Evolutionary conservation across 768 basidiomycete species (phyloP), one percentile per base, ranked within the genome.

Genomic region (Rhizopogon rudus): DNA sequence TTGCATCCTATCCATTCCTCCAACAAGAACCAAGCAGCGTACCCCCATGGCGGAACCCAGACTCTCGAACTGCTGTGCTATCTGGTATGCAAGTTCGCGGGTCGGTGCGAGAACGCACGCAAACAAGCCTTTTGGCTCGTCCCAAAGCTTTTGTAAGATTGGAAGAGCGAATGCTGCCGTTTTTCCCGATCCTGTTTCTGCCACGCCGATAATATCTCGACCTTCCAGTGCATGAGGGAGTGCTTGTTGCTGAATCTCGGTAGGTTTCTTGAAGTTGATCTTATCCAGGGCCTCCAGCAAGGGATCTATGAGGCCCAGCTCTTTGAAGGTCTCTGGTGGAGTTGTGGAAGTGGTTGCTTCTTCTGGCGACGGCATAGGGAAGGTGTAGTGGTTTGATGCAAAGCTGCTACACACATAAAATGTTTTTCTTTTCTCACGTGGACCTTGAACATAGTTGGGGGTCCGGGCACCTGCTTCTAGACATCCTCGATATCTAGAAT

Each of bases 21-120:
- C 97, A n/a, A 98, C 91, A 58, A 99, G 82, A 10, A 93, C 91
- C 0, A 85, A 83, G 65, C 89, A 91, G 37, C 97, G 83, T 6
- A 93, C 94, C 31, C 96, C 97, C 79, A 98, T 93, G 10, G 88
- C 81, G 25, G 92, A 86, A 7, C 97, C 97, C 37, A 99, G 75
- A 2, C 91, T 82, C 61, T 95, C 91, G 64, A 99, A 93, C 65
- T 96, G 93, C 62, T 98, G 90, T n/a, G 93, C 86, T 66, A 99
- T 99, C 73, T 99, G 97, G 72, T 89, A 95, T 33, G 97, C 97
- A 62, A 99, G 77, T 74, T 99, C 97, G 64, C 96, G 86, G n/a
- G 97, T 99, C 12, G 97, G 97, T 14, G 96, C 94, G 40, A 99
- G 79, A 14, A 98, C 85, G 65, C 92, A 89, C 13, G 93, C 93